Conservation (phyloP, 2,329 filamentous ascomycete species). For the Colletotrichum falcatum region DNA sequence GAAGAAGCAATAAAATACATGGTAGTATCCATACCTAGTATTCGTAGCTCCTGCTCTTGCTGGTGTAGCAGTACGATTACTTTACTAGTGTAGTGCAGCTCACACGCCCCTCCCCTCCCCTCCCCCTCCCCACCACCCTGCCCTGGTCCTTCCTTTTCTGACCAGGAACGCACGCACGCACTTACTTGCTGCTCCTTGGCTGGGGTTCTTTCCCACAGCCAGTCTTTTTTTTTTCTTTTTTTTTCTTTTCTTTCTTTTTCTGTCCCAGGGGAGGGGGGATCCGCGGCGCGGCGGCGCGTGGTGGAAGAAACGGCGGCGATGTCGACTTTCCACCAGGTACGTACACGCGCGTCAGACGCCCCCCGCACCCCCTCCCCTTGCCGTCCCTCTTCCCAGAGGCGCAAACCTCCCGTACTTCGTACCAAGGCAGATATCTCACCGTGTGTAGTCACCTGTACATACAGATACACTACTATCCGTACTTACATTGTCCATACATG, state of each 20-base stretch:
- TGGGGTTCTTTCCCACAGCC: background rate
- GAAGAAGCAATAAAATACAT: no score
- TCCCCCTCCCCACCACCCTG: no score
- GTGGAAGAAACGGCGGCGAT: slow-evolving; percentile 33
- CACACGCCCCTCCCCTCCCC: background rate
- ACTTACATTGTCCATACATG: no score
- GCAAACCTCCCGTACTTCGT: background rate
- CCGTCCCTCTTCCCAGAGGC: background rate
- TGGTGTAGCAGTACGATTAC: no score
- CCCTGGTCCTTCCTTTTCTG: background rate
- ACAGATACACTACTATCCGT: no score
- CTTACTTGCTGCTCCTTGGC: slow-evolving; percentile 2
- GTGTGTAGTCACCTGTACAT: no score
- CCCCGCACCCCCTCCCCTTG: background rate
- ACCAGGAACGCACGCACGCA: slow-evolving; percentile 36
- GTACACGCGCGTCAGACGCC: slow-evolving; percentile 4
- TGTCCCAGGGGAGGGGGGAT: background rate
- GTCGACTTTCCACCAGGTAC: background rate
- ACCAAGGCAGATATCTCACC: no score
- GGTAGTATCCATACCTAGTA: no score
- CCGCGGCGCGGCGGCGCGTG: slow-evolving; percentile 23
- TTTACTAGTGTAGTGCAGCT: background rate
- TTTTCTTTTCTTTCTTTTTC: background rate
- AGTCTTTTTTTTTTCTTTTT: background rate
- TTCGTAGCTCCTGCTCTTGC: no score